Evolutionary conservation across 345 rosid species (phyloP), one percentile per base, ranked within the genome.

Genomic region (Eucalyptus sp.): DNA sequence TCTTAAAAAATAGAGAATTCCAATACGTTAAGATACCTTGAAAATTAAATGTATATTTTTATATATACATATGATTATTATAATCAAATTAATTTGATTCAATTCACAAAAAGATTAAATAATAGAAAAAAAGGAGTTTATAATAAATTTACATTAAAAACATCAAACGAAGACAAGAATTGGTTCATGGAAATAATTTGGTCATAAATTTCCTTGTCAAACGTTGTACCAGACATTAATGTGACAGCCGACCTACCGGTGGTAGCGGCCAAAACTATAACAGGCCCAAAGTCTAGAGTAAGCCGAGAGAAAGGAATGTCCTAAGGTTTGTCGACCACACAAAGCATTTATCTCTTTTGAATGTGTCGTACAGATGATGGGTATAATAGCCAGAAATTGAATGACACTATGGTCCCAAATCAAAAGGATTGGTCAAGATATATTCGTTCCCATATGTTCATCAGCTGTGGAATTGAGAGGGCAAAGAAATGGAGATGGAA

Each of bases 1-100:
- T 49, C 0, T 50, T 51, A 51, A 51, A 51, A 0, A 52, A 52
- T 18, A 18, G 8, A 18, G 0, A 52, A 52, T 18, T 52, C 0
- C 0, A 3, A 52, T 52, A 52, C 24, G 1, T 52, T 52, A 52
- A 2, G 10, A 52, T 18, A 1, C 0, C 0, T 52, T 52, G 10
- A 52, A 52, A 52, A 52, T 52, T 3, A 52, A 52, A 52, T 52
- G 4, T 18, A 7, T 52, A 52, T 52, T 52, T 52, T 52, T 52
- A 52, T 52, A 52, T 18, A 18, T 52, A 52, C 56, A 18, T 52
- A 20, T 52, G 24, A 52, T 52, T 52, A 52, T 18, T 52, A 18
- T 52, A 18, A 52, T 52, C 56, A 52, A 17, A 52, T 52, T 52
- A 52, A 52, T 52, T 18, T 7, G 56, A 52, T 52, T 52, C 24